These are phyloP conservation scores for Ascochyta pisi DNA, from an alignment of 2,329 filamentous ascomycete species.

Conservation along the genomic window DNA sequence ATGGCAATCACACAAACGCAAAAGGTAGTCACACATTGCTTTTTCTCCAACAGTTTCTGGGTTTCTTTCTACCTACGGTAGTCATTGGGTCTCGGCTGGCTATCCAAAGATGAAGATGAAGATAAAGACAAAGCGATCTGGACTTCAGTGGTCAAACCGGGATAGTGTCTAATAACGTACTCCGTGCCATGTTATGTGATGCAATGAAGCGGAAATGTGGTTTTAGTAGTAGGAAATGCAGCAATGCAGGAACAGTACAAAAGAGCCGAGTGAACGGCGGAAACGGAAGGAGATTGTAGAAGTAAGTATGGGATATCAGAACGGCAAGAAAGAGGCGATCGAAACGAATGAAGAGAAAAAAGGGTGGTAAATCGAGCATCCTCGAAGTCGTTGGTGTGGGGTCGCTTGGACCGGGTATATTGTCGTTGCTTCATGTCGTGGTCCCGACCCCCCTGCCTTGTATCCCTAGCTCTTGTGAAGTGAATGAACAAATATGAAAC, in stretches of 20 bases:
- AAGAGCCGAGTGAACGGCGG: background rate
- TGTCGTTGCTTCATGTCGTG: constrained; percentile 20
- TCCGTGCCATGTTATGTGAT: background rate
- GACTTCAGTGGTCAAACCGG: too few species aligned
- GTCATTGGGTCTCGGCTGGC: background rate
- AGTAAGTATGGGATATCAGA: constrained; percentile 16
- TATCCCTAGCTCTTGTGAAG: constrained; percentile 18
- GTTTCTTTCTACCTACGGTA: background rate
- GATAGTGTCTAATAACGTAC: too few species aligned
- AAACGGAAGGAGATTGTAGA: background rate
- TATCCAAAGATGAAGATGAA: constrained; percentile 1
- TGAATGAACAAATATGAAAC: constrained; percentile 11
- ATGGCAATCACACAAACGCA: too few species aligned
- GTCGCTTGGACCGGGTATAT: constrained; percentile 18
- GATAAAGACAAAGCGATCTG: too few species aligned
- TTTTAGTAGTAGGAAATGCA: background rate
- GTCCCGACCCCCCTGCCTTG: constrained; percentile 14
- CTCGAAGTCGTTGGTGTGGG: constrained; percentile 9
- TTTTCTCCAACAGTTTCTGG: background rate
- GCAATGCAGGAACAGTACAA: background rate
- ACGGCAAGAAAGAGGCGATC: background rate
- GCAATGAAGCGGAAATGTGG: background rate
- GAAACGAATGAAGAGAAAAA: background rate
- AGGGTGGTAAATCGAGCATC: constrained; percentile 13
- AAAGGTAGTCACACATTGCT: too few species aligned